Evolutionary conservation across 768 basidiomycete species (phyloP).

Genomic region (Hericium erinaceus): DNA sequence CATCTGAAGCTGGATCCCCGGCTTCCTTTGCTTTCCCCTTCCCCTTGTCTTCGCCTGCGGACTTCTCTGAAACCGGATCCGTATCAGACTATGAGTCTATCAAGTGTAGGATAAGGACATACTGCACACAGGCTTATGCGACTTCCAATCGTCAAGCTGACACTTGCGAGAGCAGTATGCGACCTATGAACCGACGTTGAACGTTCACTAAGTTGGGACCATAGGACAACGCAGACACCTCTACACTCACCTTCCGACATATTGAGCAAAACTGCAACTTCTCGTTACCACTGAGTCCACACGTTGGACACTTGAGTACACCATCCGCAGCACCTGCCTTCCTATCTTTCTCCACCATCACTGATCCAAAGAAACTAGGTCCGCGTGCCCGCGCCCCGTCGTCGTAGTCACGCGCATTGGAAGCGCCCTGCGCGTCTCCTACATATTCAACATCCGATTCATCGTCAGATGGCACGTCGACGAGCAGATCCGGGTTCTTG

Average conservation of each 20-base stretch:
- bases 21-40: too few relatives aligned
- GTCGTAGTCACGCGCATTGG: background rate
- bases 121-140: background rate
- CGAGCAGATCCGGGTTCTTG: background rate
- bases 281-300: background rate
- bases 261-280: background rate
- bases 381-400: background rate
- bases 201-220: background rate
- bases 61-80: too few relatives aligned
- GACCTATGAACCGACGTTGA: background rate
- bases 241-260: background rate
- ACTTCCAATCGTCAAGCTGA: background rate
- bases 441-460: background rate
- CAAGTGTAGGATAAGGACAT: too few relatives aligned
- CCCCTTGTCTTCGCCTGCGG: too few relatives aligned
- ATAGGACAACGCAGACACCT: background rate
- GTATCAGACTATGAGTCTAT: too few relatives aligned
- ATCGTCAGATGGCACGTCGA: background rate
- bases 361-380: background rate
- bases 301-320: background rate
- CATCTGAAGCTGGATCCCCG: too few relatives aligned
- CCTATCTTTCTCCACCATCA: background rate
- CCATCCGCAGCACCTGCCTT: background rate
- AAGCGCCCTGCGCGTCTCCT: background rate
- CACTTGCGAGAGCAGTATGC: background rate